Conservation (phyloP, 768 basidiomycete species). For the Leucogyrophana mollusca region DNA sequence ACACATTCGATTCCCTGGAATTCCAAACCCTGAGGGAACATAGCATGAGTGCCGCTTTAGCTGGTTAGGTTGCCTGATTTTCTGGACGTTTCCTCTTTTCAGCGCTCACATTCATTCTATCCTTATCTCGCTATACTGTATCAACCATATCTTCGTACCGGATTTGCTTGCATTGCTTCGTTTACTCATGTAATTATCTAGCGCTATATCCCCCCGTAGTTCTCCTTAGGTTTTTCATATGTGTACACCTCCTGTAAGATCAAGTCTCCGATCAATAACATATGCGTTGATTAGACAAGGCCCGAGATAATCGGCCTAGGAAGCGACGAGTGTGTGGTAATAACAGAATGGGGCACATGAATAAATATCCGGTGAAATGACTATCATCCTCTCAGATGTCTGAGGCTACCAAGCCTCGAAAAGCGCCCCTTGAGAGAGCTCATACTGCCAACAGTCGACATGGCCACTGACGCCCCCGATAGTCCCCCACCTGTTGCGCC, state of each 20-base stretch:
- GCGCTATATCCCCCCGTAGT: constrained; percentile 7
- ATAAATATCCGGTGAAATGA: constrained; percentile 1
- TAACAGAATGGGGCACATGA: too few species aligned
- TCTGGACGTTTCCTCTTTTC: background rate
- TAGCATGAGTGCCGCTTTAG: constrained; percentile 10
- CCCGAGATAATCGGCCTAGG: too few species aligned
- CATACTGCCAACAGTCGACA: constrained; percentile 63
- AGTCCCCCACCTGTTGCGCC: constrained; percentile 36
- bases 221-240: too few species aligned
- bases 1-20: constrained; percentile 31
- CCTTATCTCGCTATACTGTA: constrained; percentile 25
- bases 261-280: too few species aligned
- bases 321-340: too few species aligned
- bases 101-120: constrained; percentile 12
- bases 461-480: constrained; percentile 57
- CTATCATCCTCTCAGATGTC: constrained; percentile 40
- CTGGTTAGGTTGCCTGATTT: constrained; percentile 20
- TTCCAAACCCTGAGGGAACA: constrained; percentile 32
- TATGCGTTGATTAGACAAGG: too few species aligned
- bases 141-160: constrained; percentile 17
- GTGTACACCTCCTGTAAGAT: too few species aligned
- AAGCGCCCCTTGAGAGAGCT: constrained; percentile 72
- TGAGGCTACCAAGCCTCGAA: constrained; percentile 75
- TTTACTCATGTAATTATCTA: constrained; percentile 8
- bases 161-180: constrained; percentile 1